Percentiles rank a stretch among this genome's conserved stretches.
Conservation (phyloP, 1,284 basidiomycete species). For the Melanopsichium pennsylvanicum region DNA sequence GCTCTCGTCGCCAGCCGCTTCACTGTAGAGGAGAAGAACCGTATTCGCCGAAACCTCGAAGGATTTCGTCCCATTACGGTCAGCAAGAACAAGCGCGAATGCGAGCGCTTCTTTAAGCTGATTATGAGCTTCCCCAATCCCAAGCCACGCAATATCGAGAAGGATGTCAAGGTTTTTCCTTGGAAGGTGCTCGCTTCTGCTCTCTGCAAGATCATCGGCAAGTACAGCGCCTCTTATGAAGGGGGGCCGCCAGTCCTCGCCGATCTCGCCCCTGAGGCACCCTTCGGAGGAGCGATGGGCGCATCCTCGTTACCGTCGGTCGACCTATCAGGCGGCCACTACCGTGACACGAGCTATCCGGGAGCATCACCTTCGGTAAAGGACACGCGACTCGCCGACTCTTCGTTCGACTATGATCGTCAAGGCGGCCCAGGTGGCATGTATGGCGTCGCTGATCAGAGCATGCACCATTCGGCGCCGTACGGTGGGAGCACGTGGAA, state of each 20-base stretch:
- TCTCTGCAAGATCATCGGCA: constrained; percentile 88
- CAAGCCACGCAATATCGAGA: constrained; percentile 94
- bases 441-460: constrained; percentile 18
- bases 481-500: constrained; percentile 25
- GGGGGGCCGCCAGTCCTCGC: constrained; percentile 30
- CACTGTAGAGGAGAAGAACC: constrained; percentile 93
- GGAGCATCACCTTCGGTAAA: constrained; percentile 25
- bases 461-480: constrained; percentile 10
- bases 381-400: constrained; percentile 16
- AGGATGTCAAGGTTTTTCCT: constrained; percentile 96
- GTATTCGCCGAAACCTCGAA: constrained; percentile 91
- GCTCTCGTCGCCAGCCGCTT: constrained; percentile 83
- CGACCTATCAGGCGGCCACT: constrained; percentile 40
- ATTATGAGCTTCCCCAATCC: constrained; percentile 96
- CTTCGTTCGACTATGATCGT: constrained; percentile 39
- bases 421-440: constrained; percentile 17
- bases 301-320: constrained; percentile 17
- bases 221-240: constrained; percentile 72
- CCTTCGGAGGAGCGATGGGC: constrained; percentile 21
- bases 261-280: constrained; percentile 25
- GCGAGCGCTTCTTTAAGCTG: constrained; percentile 85
- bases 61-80: constrained; percentile 89
- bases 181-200: constrained; percentile 83
- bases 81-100: constrained; percentile 80
- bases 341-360: constrained; percentile 28